Conservation (phyloP, 305 asterid species). For the Plantago lanceolata region DNA sequence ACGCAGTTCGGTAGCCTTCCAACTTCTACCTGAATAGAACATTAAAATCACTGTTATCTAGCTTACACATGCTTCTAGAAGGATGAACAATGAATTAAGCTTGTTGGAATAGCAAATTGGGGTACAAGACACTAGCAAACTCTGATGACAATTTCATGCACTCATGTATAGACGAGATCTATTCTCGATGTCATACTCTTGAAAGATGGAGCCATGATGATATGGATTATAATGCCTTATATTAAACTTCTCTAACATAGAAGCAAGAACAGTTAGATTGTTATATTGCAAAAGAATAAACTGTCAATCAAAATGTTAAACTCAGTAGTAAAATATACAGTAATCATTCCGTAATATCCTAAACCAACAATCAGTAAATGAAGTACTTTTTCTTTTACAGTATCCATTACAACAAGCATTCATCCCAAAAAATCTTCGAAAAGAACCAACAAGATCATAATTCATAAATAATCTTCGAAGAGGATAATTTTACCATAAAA, state of each 20-base stretch:
- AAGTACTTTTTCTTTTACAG: too few relatives aligned
- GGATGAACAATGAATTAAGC: neutral
- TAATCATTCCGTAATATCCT: too few relatives aligned
- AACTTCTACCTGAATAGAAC: conserved; percentile 59
- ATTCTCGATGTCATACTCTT: neutral
- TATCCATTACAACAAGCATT: neutral
- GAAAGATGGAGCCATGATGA: neutral
- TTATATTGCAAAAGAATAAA: too few relatives aligned
- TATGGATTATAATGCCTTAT: neutral
- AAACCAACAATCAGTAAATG: too few relatives aligned
- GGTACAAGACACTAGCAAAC: neutral
- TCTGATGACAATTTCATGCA: neutral
- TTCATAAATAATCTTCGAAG: neutral
- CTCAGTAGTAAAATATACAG: too few relatives aligned
- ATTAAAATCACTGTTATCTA: neutral
- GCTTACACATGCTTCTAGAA: conserved; percentile 1
- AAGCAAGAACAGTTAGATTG: too few relatives aligned
- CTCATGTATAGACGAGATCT: neutral
- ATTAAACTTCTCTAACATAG: neutral
- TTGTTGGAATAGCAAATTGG: conserved; percentile 7
- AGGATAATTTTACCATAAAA: conserved; percentile 53
- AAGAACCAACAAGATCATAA: neutral
- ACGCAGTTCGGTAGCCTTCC: conserved; percentile 94
- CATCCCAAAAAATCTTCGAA: conserved; percentile 5
- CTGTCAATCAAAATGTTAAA: too few relatives aligned